phyloP scores from a whole-genome alignment of 495 filamentous ascomycete genomes.

The Saxispiralis lemnorum region DNA sequence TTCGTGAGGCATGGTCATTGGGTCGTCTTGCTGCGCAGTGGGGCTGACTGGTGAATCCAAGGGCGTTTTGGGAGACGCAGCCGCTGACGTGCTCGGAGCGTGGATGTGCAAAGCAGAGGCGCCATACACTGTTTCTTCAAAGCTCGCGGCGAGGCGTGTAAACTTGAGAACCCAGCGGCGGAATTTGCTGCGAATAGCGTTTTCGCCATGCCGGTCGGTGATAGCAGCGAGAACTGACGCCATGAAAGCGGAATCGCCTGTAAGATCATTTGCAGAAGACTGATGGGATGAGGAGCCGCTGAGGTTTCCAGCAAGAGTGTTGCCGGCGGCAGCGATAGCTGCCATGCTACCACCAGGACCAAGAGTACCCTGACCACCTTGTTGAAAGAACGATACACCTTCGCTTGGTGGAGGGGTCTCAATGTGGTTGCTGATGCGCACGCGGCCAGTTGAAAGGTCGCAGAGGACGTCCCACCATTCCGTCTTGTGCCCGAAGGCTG shows the following conservation, averaged over 20 bases:
- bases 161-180: slow-evolving; percentile 80
- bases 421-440: slow-evolving; percentile 78
- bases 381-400: slow-evolving; percentile 63
- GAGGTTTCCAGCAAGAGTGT: neutral
- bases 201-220: slow-evolving; percentile 68
- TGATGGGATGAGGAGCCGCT: slow-evolving; percentile 12
- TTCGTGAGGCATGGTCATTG: slow-evolving; percentile 18
- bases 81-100: neutral
- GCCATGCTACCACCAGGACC: neutral
- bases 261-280: slow-evolving; percentile 37
- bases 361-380: neutral
- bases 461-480: slow-evolving; percentile 99
- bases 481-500: slow-evolving; percentile 79
- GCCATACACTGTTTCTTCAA: slow-evolving; percentile 89
- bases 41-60: neutral
- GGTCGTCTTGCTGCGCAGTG: slow-evolving; percentile 30
- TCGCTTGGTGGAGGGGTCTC: slow-evolving; percentile 54
- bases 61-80: slow-evolving; percentile 1
- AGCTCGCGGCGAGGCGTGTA: slow-evolving; percentile 75
- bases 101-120: slow-evolving; percentile 69
- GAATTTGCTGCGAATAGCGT: slow-evolving; percentile 78
- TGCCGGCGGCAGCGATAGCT: slow-evolving; percentile 3
- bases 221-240: slow-evolving; percentile 67
- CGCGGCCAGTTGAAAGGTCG: slow-evolving; percentile 75
- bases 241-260: slow-evolving; percentile 83